These are phyloP conservation scores for Peronospora belbahrii DNA, from an alignment of 352 stramenopile genomes.

Conservation along the genomic window DNA sequence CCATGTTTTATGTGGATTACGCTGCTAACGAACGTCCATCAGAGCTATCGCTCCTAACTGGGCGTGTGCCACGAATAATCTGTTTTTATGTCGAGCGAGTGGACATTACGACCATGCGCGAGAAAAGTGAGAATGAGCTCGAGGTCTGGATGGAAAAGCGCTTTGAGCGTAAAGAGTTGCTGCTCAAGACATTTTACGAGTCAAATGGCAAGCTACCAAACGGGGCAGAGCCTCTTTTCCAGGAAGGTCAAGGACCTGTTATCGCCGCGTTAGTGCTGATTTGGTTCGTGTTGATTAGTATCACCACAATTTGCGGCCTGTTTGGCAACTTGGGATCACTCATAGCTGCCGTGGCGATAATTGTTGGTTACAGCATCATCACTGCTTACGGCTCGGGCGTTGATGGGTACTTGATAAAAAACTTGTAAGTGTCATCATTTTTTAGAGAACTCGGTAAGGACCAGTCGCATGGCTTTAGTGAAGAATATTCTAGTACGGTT, in stretches of 20 bases:
- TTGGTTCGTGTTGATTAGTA: conserved; percentile 40
- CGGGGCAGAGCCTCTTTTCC: conserved; percentile 38
- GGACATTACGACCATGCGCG: conserved; percentile 31
- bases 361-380: conserved; percentile 24
- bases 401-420: conserved; percentile 40
- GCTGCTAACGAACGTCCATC: conserved; percentile 51
- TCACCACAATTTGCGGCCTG: conserved; percentile 21
- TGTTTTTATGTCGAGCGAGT: conserved; percentile 69
- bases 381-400: conserved; percentile 38
- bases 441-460: too few relatives aligned
- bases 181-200: conserved; percentile 63
- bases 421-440: conserved; percentile 22
- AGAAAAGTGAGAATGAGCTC: conserved; percentile 36
- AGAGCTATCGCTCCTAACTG: conserved; percentile 52
- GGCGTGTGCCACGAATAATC: conserved; percentile 48
- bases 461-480: too few relatives aligned
- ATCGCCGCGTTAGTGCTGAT: conserved; percentile 36
- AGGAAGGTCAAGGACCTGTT: conserved; percentile 23
- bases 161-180: conserved; percentile 58
- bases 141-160: conserved; percentile 51
- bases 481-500: too few relatives aligned
- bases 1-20: conserved; percentile 77
- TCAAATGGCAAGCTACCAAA: conserved; percentile 38
- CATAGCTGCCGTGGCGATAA: conserved; percentile 15
- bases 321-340: conserved; percentile 26